Evolutionary conservation across 2,329 filamentous ascomycete species (phyloP).

Genomic region (Rhynchosporium agropyri): DNA sequence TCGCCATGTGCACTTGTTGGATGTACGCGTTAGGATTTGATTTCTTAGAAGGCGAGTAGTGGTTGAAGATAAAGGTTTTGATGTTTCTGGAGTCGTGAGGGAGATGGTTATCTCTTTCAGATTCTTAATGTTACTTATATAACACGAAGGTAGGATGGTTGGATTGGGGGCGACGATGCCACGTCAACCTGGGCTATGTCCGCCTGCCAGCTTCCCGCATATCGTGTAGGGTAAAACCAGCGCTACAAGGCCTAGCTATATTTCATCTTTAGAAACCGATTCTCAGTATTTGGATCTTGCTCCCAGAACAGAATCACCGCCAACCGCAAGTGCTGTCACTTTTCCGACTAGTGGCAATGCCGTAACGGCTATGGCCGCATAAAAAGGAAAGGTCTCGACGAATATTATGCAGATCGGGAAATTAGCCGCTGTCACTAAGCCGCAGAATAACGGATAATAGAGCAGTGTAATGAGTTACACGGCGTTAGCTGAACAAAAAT

Average conservation of each 20-base stretch:
- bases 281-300: neutral
- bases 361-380: neutral
- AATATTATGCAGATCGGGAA: neutral
- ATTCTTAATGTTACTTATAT: constrained; percentile 2
- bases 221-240: neutral
- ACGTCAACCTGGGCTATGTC: neutral
- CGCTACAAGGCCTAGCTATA: neutral
- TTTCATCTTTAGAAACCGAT: constrained; percentile 2
- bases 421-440: no score
- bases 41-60: neutral
- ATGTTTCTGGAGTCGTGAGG: neutral
- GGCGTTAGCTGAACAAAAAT: no score
- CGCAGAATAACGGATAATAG: no score
- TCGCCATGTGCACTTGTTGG: no score
- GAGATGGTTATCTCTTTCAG: no score
- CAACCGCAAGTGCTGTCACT: no score
- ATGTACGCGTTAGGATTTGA: no score
- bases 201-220: constrained; percentile 1
- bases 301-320: no score
- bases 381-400: neutral
- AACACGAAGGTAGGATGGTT: constrained; percentile 4
- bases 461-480: no score
- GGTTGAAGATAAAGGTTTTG: neutral
- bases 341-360: no score
- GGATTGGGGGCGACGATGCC: constrained; percentile 7